These are phyloP conservation scores for Penicillium freii DNA, from an alignment of 2,329 filamentous ascomycete genomes.

Conservation along the genomic window DNA sequence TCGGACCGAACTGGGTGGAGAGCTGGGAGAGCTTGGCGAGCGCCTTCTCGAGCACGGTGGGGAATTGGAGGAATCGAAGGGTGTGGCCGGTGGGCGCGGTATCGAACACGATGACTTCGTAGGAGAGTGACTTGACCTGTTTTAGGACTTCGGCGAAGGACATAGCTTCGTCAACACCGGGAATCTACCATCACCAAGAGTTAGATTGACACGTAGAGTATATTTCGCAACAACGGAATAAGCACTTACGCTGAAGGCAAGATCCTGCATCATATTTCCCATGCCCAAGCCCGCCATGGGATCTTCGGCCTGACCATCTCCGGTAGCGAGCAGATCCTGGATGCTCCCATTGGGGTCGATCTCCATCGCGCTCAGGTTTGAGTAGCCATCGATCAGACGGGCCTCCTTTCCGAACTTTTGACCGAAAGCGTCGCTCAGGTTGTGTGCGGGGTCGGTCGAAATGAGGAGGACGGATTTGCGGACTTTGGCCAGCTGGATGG, in stretches of 20 bases:
- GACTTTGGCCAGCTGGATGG: conserved; percentile 93
- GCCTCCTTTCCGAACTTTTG: conserved; percentile 99
- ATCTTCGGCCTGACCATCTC: conserved; percentile 60
- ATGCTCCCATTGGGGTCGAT: conserved; percentile 98
- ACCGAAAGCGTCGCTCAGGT: conserved; percentile 94
- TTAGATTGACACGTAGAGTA: conserved; percentile 10
- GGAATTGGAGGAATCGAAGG: conserved; percentile 96
- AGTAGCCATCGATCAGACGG: conserved; percentile 83
- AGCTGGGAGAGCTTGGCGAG: conserved; percentile 96
- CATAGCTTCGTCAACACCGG: conserved; percentile 98
- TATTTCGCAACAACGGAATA: neutral
- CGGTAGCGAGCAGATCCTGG: conserved; percentile 85
- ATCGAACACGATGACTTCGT: conserved; percentile 99
- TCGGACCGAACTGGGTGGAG: conserved; percentile 89
- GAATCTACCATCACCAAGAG: conserved; percentile 62
- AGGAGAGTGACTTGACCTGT: conserved; percentile 97
- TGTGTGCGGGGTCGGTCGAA: conserved; percentile 97
- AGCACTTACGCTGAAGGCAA: conserved; percentile 78
- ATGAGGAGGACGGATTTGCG: conserved; percentile 96
- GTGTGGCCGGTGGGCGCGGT: conserved; percentile 98
- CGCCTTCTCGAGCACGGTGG: conserved; percentile 95
- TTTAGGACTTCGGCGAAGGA: conserved; percentile 98
- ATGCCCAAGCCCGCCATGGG: conserved; percentile 69
- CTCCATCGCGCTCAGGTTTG: conserved; percentile 96
- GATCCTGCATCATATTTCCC: conserved; percentile 97